Percentiles rank a stretch among this genome's conserved stretches.
These are phyloP conservation scores for Gentiana macrophylla DNA, from an alignment of 257 asterid species.

Conservation along the genomic window DNA sequence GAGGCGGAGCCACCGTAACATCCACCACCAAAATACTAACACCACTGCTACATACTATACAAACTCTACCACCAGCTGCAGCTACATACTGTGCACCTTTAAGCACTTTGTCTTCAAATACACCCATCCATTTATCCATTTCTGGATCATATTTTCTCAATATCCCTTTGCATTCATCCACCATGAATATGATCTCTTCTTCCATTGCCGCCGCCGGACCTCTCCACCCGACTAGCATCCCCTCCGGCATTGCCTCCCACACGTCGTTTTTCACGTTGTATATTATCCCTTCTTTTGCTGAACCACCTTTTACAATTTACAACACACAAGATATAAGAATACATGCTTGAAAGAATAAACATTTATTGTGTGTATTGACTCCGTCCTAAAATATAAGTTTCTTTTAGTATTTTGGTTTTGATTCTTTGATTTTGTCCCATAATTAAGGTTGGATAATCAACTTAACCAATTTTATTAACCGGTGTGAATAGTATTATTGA, in stretches of 20 bases:
- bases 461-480: too few relatives aligned
- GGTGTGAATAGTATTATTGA: too few relatives aligned
- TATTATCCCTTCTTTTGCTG: slow-evolving; percentile 53
- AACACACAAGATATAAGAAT: too few relatives aligned
- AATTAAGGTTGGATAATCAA: too few relatives aligned
- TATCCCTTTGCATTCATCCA: slow-evolving; percentile 55
- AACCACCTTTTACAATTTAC: slow-evolving; percentile 28
- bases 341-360: too few relatives aligned
- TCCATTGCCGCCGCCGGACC: slow-evolving; percentile 79
- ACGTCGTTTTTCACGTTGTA: slow-evolving; percentile 36
- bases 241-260: slow-evolving; percentile 75
- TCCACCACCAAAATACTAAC: slow-evolving; percentile 50
- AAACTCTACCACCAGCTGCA: slow-evolving; percentile 56
- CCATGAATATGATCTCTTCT: slow-evolving; percentile 52
- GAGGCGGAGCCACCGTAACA: slow-evolving; percentile 32
- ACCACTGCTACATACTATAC: slow-evolving; percentile 38
- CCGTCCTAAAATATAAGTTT: too few relatives aligned
- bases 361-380: too few relatives aligned
- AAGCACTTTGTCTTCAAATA: slow-evolving; percentile 26
- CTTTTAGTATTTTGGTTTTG: too few relatives aligned
- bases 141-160: slow-evolving; percentile 38
- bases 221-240: slow-evolving; percentile 71
- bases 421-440: too few relatives aligned
- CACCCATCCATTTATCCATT: slow-evolving; percentile 46
- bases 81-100: slow-evolving; percentile 51